phyloP scores from a whole-genome alignment of 495 filamentous ascomycete genomes.

The Penicillium lagena region DNA sequence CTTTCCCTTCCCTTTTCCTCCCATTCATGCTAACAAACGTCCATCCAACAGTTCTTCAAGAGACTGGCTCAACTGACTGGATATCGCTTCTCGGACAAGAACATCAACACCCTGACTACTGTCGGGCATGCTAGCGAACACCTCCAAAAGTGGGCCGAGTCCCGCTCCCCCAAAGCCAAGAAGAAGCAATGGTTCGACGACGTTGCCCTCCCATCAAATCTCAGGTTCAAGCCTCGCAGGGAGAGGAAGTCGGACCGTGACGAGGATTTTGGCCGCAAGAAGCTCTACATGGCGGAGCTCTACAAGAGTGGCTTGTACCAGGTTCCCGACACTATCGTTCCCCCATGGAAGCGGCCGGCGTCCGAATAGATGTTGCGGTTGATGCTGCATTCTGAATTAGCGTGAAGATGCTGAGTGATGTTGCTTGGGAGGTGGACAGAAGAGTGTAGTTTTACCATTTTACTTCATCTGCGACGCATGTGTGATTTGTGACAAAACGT shows the following conservation, averaged over 20 bases:
- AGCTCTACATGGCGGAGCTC: conserved; percentile 72
- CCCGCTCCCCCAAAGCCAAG: conserved; percentile 20
- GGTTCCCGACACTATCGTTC: conserved; percentile 2
- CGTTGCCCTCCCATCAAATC: conserved; percentile 23
- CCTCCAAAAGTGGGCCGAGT: conserved; percentile 20
- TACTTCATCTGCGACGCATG: conserved; percentile 10
- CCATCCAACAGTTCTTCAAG: conserved; percentile 57
- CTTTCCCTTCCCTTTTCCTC: not conserved
- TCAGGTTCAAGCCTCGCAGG: conserved; percentile 54
- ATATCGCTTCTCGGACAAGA: conserved; percentile 61
- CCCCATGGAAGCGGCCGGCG: not conserved
- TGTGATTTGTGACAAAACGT: conserved; percentile 10
- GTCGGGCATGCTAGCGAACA: conserved; percentile 41
- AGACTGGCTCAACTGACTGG: conserved; percentile 73
- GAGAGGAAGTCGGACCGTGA: conserved; percentile 70
- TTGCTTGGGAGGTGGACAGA: not conserved
- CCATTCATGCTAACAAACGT: conserved; percentile 7
- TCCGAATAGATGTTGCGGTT: not conserved
- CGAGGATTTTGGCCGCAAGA: conserved; percentile 72
- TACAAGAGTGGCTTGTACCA: conserved; percentile 46
- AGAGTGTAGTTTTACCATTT: not conserved
- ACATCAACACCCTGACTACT: conserved; percentile 46
- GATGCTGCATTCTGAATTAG: not conserved
- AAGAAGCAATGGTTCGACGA: conserved; percentile 5
- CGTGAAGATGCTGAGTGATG: not conserved